Base-by-base conservation (phyloP, 2,329 filamentous ascomycete genomes). In the Huntiella moniliformis region DNA sequence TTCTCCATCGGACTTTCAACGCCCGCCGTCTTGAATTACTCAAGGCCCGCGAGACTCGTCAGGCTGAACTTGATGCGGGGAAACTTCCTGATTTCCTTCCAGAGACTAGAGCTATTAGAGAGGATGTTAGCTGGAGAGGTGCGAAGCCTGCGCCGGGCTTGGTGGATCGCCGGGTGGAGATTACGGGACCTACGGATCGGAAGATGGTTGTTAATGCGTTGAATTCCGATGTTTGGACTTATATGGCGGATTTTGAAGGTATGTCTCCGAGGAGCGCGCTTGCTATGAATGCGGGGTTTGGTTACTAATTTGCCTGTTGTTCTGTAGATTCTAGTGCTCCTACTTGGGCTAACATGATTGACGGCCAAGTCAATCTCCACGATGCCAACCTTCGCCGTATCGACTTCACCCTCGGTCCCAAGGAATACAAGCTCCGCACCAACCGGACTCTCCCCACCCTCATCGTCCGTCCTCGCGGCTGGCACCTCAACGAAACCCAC, bases 191-290 rank as follows among this genome's bases (percentile, higher is more conserved):
- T 1, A 95, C 87, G 5, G 91, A 96, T 65, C 75, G 91, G 54
- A 98, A 96, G 74, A 98, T 98, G 91, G 86, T 96, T 41, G 84
- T 96, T 52, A 98, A 98, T 62, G 91, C 91, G 7, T 60, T 96
- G 60, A 98, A 96, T 64, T 80, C 88, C 39, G 75, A 96, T 57
- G 91, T 96, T 17, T 96, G 83, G 81, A 96, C 88, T 47, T 98
- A 96, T 59, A 98, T 98, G 91, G 91, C 91, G 41, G 91, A 98
- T 64, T 93, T 98, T 54, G 91, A 98, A 67, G 88, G 87, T 91
- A 63, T 56, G 72, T 61, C 31, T 16, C 15, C 18, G 34, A 13
- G 28, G 3, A n/a, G 35, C 22, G 13, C 12, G n/a, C 18, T 4
- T 8, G 15, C 28, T 18, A 34, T 4, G 37, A 22, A 35, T 28